Conservation (phyloP, 495 filamentous ascomycete genomes). For the Penicillium taxi region DNA sequence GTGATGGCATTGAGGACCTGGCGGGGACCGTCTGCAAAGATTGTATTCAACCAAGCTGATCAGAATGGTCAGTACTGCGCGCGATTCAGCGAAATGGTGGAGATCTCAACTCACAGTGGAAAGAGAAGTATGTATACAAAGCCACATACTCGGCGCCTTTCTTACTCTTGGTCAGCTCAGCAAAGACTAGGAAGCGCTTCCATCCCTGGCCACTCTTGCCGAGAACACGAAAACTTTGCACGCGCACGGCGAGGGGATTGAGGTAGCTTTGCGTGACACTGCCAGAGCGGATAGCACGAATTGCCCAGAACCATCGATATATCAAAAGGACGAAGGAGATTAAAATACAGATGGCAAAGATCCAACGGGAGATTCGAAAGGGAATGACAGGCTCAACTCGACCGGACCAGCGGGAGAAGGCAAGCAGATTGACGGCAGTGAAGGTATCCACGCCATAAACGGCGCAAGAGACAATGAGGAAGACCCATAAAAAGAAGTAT, state of each 20-base stretch:
- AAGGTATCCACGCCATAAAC: constrained; percentile 89
- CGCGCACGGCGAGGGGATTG: constrained; percentile 71
- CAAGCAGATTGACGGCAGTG: constrained; percentile 82
- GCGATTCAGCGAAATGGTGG: background rate
- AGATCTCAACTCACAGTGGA: constrained; percentile 57
- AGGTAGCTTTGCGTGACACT: constrained; percentile 88
- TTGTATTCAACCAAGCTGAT: constrained; percentile 74
- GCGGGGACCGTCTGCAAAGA: constrained; percentile 85
- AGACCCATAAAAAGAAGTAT: constrained; percentile 76
- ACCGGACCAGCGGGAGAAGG: constrained; percentile 64
- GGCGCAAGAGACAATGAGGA: constrained; percentile 67
- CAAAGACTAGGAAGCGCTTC: constrained; percentile 84
- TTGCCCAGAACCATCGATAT: constrained; percentile 69
- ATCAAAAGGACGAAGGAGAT: constrained; percentile 69
- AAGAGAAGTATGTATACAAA: constrained; percentile 88
- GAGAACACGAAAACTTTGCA: constrained; percentile 64
- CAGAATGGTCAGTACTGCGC: constrained; percentile 10
- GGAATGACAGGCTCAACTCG: constrained; percentile 61
- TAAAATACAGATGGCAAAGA: constrained; percentile 85
- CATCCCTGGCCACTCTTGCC: constrained; percentile 60
- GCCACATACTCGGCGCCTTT: constrained; percentile 88
- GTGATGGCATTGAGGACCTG: constrained; percentile 85
- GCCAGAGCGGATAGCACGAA: constrained; percentile 69
- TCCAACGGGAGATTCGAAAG: constrained; percentile 70
- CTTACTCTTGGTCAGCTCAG: constrained; percentile 82